Conservation (phyloP, 441 rosid species). For the California macrophylla region DNA sequence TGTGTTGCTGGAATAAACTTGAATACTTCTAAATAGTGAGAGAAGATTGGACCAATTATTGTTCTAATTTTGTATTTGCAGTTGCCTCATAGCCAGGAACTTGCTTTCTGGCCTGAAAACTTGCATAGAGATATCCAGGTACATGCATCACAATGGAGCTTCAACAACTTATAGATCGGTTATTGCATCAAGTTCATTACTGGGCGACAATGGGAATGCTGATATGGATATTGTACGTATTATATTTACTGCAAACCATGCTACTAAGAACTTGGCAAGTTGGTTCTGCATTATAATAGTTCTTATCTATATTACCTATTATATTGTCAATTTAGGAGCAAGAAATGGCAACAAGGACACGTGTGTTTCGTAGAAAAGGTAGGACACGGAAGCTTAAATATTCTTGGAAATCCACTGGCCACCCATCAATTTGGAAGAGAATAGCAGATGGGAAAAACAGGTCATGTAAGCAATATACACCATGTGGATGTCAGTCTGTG, state of each 20-base stretch:
- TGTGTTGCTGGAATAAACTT: too few relatives aligned
- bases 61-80: constrained; percentile 27
- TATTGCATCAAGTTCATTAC: constrained; percentile 35
- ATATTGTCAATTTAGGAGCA: constrained; percentile 41
- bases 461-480: constrained; percentile 63
- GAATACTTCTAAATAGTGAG: too few relatives aligned
- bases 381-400: constrained; percentile 64
- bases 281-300: constrained; percentile 6
- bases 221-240: constrained; percentile 40
- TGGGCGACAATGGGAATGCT: constrained; percentile 49
- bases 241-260: not conserved
- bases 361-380: constrained; percentile 49
- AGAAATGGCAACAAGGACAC: constrained; percentile 43
- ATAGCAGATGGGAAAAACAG: constrained; percentile 48
- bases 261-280: constrained; percentile 4
- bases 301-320: not conserved
- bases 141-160: constrained; percentile 60
- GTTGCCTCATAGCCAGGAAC: constrained; percentile 75
- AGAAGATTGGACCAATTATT: not conserved
- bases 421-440: constrained; percentile 62
- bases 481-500: constrained; percentile 70
- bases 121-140: constrained; percentile 60
- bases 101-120: constrained; percentile 60
- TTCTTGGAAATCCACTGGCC: constrained; percentile 73
- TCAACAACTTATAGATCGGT: constrained; percentile 36